Percentiles rank a stretch among this genome's conserved stretches.
Evolutionary conservation across 2,329 filamentous ascomycete genomes (phyloP).

Genomic region (Pseudopyricularia javanii): DNA sequence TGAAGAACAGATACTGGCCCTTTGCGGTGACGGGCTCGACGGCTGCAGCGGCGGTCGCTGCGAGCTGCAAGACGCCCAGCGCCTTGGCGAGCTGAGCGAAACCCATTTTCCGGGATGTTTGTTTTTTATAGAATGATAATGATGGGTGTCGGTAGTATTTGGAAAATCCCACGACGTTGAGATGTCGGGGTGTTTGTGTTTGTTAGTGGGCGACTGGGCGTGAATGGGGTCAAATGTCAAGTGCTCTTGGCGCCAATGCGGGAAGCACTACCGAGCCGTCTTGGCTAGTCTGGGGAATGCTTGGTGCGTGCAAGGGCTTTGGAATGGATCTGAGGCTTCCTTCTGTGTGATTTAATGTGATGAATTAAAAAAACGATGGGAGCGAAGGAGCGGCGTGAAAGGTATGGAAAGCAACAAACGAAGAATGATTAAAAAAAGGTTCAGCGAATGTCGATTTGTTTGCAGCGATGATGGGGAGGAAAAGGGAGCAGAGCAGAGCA

Average conservation of each 20-base stretch:
- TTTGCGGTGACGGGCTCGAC: neutral
- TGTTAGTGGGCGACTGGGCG: neutral
- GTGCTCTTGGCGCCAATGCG: slow-evolving; percentile 4
- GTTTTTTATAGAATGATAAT: no score
- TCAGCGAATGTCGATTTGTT: neutral
- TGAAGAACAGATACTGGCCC: slow-evolving; percentile 42
- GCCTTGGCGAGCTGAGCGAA: slow-evolving; percentile 1
- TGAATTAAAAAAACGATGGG: neutral
- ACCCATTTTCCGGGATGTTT: neutral
- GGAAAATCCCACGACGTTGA: neutral
- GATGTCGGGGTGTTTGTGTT: neutral
- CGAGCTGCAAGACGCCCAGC: slow-evolving; percentile 2
- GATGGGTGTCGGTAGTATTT: neutral
- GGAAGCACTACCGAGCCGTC: neutral
- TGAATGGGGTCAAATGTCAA: neutral
- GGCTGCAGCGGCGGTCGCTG: neutral
- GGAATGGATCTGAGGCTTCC: neutral
- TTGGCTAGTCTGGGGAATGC: slow-evolving; percentile 2
- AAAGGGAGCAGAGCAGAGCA: neutral
- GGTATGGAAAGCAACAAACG: neutral
- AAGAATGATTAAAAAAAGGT: neutral
- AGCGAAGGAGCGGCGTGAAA: neutral
- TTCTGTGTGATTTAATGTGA: neutral
- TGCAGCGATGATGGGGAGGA: neutral
- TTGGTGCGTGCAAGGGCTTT: neutral